Conservation (phyloP, 2,329 filamentous ascomycete genomes). For the Xylaria polymorpha region DNA sequence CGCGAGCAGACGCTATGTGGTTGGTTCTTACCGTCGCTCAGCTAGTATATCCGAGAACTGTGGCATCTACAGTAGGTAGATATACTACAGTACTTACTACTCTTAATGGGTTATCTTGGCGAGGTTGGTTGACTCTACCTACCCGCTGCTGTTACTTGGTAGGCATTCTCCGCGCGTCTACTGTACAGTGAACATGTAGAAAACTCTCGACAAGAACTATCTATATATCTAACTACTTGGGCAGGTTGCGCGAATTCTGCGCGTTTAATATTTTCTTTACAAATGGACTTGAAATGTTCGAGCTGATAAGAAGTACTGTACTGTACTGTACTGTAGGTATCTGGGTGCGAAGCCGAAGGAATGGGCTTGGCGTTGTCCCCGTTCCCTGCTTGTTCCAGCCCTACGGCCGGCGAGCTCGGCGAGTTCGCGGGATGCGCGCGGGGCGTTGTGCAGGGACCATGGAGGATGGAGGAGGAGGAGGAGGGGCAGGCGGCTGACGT, state of each 20-base stretch:
- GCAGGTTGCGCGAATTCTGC: neutral
- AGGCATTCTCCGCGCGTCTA: slow-evolving; percentile 2
- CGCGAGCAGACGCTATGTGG: neutral
- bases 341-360: slow-evolving; percentile 2
- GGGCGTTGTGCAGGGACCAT: neutral
- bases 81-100: too few relatives aligned
- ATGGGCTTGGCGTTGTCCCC: slow-evolving; percentile 7
- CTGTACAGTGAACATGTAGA: neutral
- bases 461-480: too few relatives aligned
- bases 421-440: slow-evolving; percentile 10
- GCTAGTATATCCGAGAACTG: neutral
- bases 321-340: too few relatives aligned
- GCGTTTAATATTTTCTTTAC: neutral
- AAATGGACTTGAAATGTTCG: neutral
- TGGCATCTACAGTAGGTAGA: too few relatives aligned
- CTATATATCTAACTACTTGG: too few relatives aligned
- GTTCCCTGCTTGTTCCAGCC: slow-evolving; percentile 30
- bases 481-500: neutral
- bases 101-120: neutral
- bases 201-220: neutral
- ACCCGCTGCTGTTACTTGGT: neutral
- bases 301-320: slow-evolving; percentile 11
- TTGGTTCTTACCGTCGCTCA: neutral
- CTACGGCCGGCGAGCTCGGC: slow-evolving; percentile 26
- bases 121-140: neutral